Conservation (phyloP, 2,329 filamentous ascomycete genomes). For the Neobulgaria alba region DNA sequence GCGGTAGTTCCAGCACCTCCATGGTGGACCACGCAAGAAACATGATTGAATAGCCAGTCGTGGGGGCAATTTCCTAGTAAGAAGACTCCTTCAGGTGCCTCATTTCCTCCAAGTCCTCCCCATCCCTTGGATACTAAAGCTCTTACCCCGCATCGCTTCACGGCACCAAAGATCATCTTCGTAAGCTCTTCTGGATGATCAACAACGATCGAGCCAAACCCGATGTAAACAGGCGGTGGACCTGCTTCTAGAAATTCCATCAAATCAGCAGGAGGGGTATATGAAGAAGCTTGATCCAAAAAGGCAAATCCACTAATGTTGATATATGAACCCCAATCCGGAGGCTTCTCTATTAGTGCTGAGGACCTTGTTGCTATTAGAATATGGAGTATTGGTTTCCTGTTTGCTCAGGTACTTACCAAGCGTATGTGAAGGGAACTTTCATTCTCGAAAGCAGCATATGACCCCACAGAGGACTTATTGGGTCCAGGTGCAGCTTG, state of each 20-base stretch:
- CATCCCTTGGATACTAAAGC: conserved; percentile 82
- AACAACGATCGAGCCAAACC: conserved; percentile 76
- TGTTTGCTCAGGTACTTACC: conserved; percentile 35
- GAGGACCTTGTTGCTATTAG: conserved; percentile 45
- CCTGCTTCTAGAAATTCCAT: conserved; percentile 58
- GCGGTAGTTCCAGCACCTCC: conserved; percentile 84
- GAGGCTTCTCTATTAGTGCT: conserved; percentile 67
- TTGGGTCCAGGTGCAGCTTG: conserved; percentile 60
- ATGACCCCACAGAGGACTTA: conserved; percentile 69
- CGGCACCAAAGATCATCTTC: conserved; percentile 61
- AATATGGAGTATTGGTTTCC: not conserved
- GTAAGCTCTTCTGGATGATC: conserved; percentile 68
- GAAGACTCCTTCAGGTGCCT: conserved; percentile 64
- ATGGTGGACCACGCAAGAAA: conserved; percentile 78
- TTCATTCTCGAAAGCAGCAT: conserved; percentile 62
- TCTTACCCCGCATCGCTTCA: conserved; percentile 57
- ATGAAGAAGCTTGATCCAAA: conserved; percentile 57
- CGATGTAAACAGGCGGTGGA: conserved; percentile 69
- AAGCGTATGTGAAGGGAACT: conserved; percentile 66
- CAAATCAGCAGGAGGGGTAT: conserved; percentile 56
- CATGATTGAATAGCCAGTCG: conserved; percentile 79
- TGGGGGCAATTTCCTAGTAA: conserved; percentile 82
- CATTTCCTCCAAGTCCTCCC: conserved; percentile 72
- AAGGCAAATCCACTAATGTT: conserved; percentile 72
- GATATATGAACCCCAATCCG: conserved; percentile 66